Conservation (phyloP, 352 stramenopile species). For the Pythium angustatum region DNA sequence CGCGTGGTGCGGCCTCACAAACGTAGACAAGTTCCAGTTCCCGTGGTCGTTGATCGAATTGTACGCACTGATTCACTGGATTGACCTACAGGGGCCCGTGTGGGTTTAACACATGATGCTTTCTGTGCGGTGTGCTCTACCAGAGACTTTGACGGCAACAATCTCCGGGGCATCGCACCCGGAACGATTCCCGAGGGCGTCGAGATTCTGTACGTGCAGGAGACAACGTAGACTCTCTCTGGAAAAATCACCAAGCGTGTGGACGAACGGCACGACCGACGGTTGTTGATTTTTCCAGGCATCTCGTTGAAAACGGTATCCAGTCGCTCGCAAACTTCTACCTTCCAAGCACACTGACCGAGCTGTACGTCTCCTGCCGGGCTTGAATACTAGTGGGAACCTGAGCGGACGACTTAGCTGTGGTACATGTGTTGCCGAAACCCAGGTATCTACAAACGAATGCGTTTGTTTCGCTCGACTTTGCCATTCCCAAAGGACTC, state of each 20-base stretch:
- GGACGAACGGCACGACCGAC: too few relatives aligned
- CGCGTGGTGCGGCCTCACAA: constrained; percentile 7
- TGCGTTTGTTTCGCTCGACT: constrained; percentile 13
- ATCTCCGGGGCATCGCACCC: constrained; percentile 5
- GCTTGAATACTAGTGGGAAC: background rate
- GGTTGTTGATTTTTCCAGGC: background rate
- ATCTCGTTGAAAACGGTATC: background rate
- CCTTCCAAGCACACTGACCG: constrained; percentile 4
- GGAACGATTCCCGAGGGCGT: constrained; percentile 9
- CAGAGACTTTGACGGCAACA: constrained; percentile 23
- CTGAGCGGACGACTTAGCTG: background rate
- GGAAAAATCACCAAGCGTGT: background rate
- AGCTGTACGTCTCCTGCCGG: background rate
- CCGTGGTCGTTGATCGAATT: constrained; percentile 7
- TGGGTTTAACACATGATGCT: background rate
- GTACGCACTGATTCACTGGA: background rate
- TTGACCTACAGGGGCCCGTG: background rate
- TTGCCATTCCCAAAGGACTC: constrained; percentile 12
- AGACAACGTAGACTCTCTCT: background rate
- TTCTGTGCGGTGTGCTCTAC: background rate
- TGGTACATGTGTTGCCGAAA: background rate
- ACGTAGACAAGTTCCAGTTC: constrained; percentile 22
- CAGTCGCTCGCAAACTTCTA: constrained; percentile 13
- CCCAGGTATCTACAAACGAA: constrained; percentile 4
- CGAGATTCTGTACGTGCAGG: constrained; percentile 2